Evolutionary conservation across 805 yeast genomes (phyloP).

Genomic region (Saccharomyces paradoxus): DNA sequence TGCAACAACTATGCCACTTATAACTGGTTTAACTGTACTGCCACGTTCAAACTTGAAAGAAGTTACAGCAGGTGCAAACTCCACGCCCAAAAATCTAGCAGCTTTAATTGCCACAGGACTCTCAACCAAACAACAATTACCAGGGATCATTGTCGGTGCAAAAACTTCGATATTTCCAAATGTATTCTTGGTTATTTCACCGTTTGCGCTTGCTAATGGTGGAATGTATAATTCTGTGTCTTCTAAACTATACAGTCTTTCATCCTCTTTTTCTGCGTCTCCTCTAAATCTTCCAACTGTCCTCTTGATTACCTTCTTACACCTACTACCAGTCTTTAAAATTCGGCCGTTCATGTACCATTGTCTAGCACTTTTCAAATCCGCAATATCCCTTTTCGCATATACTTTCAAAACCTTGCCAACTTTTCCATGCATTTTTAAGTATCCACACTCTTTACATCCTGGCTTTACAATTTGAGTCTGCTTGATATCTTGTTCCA

Average conservation of each 20-base stretch:
- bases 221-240: constrained; percentile 72
- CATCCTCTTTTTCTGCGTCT: constrained; percentile 49
- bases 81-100: constrained; percentile 60
- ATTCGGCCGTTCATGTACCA: constrained; percentile 83
- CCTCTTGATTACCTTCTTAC: constrained; percentile 41
- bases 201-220: constrained; percentile 51
- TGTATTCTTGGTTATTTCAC: constrained; percentile 63
- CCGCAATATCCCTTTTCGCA: constrained; percentile 54
- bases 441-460: constrained; percentile 59
- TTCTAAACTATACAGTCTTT: constrained; percentile 62
- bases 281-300: constrained; percentile 34
- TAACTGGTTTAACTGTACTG: constrained; percentile 48
- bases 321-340: constrained; percentile 60
- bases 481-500: constrained; percentile 64
- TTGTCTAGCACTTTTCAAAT: constrained; percentile 63
- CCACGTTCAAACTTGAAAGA: constrained; percentile 66
- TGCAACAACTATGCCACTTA: constrained; percentile 72
- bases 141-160: constrained; percentile 73
- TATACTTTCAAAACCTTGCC: constrained; percentile 53
- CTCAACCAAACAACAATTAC: constrained; percentile 57
- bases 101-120: constrained; percentile 56
- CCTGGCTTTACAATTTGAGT: constrained; percentile 67
- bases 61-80: constrained; percentile 79
- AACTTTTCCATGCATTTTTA: constrained; percentile 36
- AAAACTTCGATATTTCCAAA: constrained; percentile 82